A percentile compares a stretch with the other conserved stretches of the same genome.
These are phyloP conservation scores for Ephemerocybe angulata DNA, from an alignment of 768 basidiomycete genomes.

Conservation along the genomic window DNA sequence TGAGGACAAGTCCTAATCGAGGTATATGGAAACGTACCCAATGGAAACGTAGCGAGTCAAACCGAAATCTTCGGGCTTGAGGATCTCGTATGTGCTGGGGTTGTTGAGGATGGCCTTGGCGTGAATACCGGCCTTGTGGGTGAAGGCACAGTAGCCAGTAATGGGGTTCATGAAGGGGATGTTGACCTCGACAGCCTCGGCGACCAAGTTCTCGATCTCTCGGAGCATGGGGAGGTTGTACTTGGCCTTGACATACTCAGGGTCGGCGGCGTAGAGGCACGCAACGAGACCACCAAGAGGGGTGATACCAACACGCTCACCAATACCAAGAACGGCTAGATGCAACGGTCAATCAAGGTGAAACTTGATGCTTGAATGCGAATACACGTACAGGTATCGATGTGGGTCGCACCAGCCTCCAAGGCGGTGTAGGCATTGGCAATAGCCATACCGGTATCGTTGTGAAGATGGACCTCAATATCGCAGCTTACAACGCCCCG, in stretches of 20 bases:
- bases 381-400: slow-evolving; percentile 79
- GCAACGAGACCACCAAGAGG: slow-evolving; percentile 96
- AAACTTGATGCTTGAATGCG: background rate
- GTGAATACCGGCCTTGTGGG: slow-evolving; percentile 99
- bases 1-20: background rate
- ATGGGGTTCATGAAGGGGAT: slow-evolving; percentile 97
- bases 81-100: slow-evolving; percentile 97
- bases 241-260: slow-evolving; percentile 99
- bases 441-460: slow-evolving; percentile 98
- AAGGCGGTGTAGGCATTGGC: slow-evolving; percentile 98
- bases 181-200: slow-evolving; percentile 97
- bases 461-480: slow-evolving; percentile 97
- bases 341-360: slow-evolving; percentile 7
- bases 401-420: slow-evolving; percentile 98
- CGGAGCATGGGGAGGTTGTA: slow-evolving; percentile 97
- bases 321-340: slow-evolving; percentile 90
- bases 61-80: slow-evolving; percentile 99
- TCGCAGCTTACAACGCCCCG: slow-evolving; percentile 96
- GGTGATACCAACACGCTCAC: slow-evolving; percentile 98
- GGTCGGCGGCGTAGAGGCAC: slow-evolving; percentile 94
- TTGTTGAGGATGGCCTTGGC: slow-evolving; percentile 98
- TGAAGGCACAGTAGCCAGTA: slow-evolving; percentile 98
- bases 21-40: slow-evolving; percentile 66
- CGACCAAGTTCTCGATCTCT: slow-evolving; percentile 98
- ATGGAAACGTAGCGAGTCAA: slow-evolving; percentile 97